Evolutionary conservation across 1,284 basidiomycete genomes (phyloP).

Genomic region (Wallemia mellicola): DNA sequence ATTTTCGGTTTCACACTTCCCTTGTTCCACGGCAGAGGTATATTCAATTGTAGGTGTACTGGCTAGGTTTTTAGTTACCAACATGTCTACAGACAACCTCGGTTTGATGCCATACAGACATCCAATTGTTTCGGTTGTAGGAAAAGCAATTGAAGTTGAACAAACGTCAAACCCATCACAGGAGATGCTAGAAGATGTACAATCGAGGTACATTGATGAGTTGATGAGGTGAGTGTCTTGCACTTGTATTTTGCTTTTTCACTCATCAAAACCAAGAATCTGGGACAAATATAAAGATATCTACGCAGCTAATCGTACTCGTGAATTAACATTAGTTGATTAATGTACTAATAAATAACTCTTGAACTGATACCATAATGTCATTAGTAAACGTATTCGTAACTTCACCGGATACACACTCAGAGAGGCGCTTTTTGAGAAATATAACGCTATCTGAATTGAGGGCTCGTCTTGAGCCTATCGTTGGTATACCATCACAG

Average conservation of each 20-base stretch:
- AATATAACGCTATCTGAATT: neutral
- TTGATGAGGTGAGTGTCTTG: conserved; percentile 36
- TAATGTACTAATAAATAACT: no score
- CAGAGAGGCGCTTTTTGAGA: neutral
- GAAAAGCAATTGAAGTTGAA: conserved; percentile 52
- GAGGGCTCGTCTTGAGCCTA: neutral
- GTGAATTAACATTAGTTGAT: conserved; percentile 5
- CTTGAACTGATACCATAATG: no score
- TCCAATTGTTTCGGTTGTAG: conserved; percentile 79
- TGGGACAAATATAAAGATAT: conserved; percentile 67
- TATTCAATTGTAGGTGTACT: conserved; percentile 83
- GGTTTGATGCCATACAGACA: conserved; percentile 79
- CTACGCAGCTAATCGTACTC: neutral
- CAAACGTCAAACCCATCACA: conserved; percentile 47
- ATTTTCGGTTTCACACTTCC: conserved; percentile 92
- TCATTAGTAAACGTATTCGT: neutral
- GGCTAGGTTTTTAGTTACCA: conserved; percentile 10
- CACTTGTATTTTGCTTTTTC: neutral
- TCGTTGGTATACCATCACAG: neutral
- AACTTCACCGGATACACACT: neutral
- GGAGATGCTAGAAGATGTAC: conserved; percentile 49
- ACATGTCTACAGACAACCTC: conserved; percentile 32
- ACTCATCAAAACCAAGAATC: conserved; percentile 28
- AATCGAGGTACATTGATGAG: conserved; percentile 70
- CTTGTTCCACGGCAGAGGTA: conserved; percentile 62